phyloP scores from a whole-genome alignment of 805 yeast species.

The Wickerhamiella slavikovae region DNA sequence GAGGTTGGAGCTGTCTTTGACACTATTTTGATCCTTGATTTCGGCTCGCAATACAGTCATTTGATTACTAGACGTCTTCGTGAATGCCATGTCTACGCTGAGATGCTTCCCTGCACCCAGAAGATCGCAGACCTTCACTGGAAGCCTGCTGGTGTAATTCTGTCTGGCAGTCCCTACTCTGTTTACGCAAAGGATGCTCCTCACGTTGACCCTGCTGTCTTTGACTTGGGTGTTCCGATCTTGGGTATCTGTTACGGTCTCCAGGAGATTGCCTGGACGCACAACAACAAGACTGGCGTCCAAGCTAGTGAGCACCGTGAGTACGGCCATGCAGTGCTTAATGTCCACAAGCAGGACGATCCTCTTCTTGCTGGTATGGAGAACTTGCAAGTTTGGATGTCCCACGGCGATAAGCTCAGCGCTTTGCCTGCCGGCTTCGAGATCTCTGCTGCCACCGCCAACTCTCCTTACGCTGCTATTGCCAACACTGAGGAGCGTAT shows the following conservation, averaged over 20 bases:
- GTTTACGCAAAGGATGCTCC: conserved; percentile 92
- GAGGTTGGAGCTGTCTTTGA: conserved; percentile 79
- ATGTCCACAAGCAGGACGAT: conserved; percentile 45
- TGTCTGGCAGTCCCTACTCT: conserved; percentile 96
- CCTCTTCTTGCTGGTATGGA: conserved; percentile 74
- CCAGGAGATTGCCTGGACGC: conserved; percentile 96
- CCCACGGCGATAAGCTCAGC: conserved; percentile 90
- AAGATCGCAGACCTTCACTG: conserved; percentile 78
- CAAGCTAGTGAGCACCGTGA: conserved; percentile 94
- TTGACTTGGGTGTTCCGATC: conserved; percentile 80
- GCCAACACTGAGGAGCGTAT: conserved; percentile 52
- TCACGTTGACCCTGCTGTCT: conserved; percentile 88
- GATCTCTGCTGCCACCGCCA: conserved; percentile 74
- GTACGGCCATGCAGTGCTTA: conserved; percentile 86
- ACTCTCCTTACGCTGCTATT: conserved; percentile 93
- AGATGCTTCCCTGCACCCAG: conserved; percentile 98
- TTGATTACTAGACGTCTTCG: conserved; percentile 91
- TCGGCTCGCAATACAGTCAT: conserved; percentile 97
- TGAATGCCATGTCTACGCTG: conserved; percentile 96
- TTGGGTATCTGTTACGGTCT: conserved; percentile 97
- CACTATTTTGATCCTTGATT: conserved; percentile 91
- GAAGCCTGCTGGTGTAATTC: conserved; percentile 90
- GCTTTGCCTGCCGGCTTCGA: conserved; percentile 79
- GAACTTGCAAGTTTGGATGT: conserved; percentile 97
- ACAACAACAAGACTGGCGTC: conserved; percentile 67